These are phyloP conservation scores for Pyrenophora tritici-repentis DNA, from an alignment of 2,329 filamentous ascomycete species.

Conservation along the genomic window DNA sequence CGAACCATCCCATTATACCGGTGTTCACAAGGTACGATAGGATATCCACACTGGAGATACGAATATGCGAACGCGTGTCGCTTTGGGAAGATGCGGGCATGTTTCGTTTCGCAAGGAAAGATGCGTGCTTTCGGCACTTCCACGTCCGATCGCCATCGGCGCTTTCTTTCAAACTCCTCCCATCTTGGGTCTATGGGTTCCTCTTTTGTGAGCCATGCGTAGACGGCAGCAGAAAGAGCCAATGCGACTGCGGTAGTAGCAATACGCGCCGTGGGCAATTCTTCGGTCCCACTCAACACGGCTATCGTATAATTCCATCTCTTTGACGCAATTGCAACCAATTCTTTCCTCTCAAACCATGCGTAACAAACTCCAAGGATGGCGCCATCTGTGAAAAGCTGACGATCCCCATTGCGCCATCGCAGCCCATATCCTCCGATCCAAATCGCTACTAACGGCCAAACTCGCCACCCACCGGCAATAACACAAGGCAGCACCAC, in stretches of 20 bases:
- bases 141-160: constrained; percentile 14
- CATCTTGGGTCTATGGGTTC: background rate
- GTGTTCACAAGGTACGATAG: constrained; percentile 64
- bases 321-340: constrained; percentile 11
- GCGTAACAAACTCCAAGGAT: constrained; percentile 19
- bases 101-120: constrained; percentile 68
- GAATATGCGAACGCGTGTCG: constrained; percentile 72
- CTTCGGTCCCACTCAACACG: constrained; percentile 3
- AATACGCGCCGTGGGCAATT: constrained; percentile 5
- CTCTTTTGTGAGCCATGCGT: background rate
- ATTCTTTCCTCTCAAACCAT: constrained; percentile 11
- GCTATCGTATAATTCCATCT: constrained; percentile 20
- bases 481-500: constrained; percentile 7
- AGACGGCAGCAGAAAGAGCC: constrained; percentile 12
- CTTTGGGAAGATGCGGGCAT: constrained; percentile 69
- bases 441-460: constrained; percentile 31
- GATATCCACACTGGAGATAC: constrained; percentile 71
- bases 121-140: constrained; percentile 51
- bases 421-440: constrained; percentile 22
- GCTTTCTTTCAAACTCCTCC: background rate
- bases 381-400: constrained; percentile 27
- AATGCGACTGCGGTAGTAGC: constrained; percentile 17
- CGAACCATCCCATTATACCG: constrained; percentile 18
- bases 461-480: constrained; percentile 16
- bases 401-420: constrained; percentile 22